phyloP scores from a whole-genome alignment of 352 stramenopile species.

The Pythium dissimile region DNA sequence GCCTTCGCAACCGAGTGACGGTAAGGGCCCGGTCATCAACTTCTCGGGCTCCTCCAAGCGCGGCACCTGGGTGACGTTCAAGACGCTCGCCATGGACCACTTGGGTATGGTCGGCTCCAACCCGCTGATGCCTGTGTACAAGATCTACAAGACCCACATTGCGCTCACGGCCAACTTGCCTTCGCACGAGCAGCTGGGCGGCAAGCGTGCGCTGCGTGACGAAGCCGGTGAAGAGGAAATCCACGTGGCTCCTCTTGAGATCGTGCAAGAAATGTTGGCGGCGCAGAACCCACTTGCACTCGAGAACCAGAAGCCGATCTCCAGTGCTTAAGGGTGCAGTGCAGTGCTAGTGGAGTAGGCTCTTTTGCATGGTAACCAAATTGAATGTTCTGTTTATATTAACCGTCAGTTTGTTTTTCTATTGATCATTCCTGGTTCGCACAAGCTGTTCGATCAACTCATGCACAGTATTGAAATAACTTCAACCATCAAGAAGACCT shows the following conservation, averaged over 20 bases:
- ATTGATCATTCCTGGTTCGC: too few relatives aligned
- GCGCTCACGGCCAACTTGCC: slow-evolving; percentile 9
- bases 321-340: too few relatives aligned
- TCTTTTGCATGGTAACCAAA: too few relatives aligned
- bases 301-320: neutral
- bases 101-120: slow-evolving; percentile 6
- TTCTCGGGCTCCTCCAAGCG: slow-evolving; percentile 12
- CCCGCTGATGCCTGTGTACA: neutral
- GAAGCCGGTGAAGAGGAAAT: neutral
- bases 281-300: neutral
- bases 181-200: slow-evolving; percentile 6
- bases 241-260: neutral
- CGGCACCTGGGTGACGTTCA: slow-evolving; percentile 17
- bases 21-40: slow-evolving; percentile 9
- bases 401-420: too few relatives aligned
- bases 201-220: neutral
- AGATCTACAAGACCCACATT: slow-evolving; percentile 9
- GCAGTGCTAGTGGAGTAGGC: too few relatives aligned
- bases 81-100: slow-evolving; percentile 18
- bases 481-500: too few relatives aligned
- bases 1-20: slow-evolving; percentile 25
- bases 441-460: too few relatives aligned
- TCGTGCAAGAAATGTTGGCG: neutral
- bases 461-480: too few relatives aligned
- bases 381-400: too few relatives aligned